Evolutionary conservation across 306 rosid genomes (phyloP), one percentile per base, ranked within the genome.

Genomic region (Pachyrhizus erosus): DNA sequence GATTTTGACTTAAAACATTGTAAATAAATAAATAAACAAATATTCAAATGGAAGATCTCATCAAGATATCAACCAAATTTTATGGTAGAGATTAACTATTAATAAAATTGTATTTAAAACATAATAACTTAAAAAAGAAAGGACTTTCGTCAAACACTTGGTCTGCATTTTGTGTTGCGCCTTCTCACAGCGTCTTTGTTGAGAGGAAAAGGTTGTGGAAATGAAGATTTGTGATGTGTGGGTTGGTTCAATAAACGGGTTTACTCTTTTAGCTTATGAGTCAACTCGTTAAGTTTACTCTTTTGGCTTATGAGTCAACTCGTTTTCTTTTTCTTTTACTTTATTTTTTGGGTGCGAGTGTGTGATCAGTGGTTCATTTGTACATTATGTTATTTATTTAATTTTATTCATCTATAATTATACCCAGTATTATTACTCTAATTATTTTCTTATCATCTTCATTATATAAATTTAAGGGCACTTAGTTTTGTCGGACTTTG

Each of bases 231-330:
- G 23, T 52, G 75, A 43, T 68, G 33, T 40, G 52, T 17, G 48
- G 80, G 75, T 33, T 52, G 77, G 20, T 76, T 70, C 24, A 48
- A 70, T 83, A 80, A 83, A 65, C 31, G 61, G 79, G 67, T 24
- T 54, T 79, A 60, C 39, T 4, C 43, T 68, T 29, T 26, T 39
- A 37, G 42, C 61, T 60, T 51, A 26, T 72, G 89, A 83, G 87
- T 83, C 75, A 40, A 76, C 80, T 83, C 80, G 82, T 43, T 82
- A 3, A 12, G 46, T 24, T 54, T 79, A 60, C 39, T 4, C 43
- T 68, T 29, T 26, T 39, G 46, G 42, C 61, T 60, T 51, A 26
- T 72, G 86, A 73, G 86, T 78, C 57, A 79, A 74, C 81, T 86
- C 79, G 71, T 73, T 68, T 29, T 23, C 21, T 46, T 58, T 52